Conservation (phyloP, 441 rosid species). For the Populus trichocarpa region DNA sequence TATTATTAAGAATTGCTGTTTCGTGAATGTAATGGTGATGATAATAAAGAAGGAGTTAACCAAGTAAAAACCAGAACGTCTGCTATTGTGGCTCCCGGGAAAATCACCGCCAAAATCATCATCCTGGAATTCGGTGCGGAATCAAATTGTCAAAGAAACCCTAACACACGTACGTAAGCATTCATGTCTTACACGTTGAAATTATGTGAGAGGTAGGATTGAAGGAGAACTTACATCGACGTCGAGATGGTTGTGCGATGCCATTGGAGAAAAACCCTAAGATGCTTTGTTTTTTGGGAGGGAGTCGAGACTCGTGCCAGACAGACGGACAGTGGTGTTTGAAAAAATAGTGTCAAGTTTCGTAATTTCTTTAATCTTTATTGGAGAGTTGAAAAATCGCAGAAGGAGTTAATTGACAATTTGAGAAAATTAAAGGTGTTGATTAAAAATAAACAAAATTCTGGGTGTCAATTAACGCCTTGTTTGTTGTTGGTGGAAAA, state of each 20-base stretch:
- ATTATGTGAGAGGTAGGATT: neutral
- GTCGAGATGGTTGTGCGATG: conserved; percentile 51
- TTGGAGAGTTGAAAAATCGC: neutral
- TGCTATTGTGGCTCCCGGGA: conserved; percentile 40
- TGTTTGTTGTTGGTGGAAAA: no score
- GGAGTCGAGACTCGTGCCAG: neutral
- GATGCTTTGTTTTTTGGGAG: neutral
- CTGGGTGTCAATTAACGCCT: neutral
- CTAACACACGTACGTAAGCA: neutral
- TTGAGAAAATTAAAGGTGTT: neutral
- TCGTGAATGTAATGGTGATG: neutral
- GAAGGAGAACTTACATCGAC: conserved; percentile 40
- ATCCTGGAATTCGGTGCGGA: conserved; percentile 35
- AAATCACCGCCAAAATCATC: conserved; percentile 92
- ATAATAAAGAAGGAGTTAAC: neutral
- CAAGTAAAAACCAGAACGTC: conserved; percentile 53
- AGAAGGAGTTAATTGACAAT: neutral
- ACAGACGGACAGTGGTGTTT: neutral
- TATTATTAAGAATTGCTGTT: neutral
- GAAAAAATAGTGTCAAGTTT: neutral
- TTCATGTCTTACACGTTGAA: neutral
- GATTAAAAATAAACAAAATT: neutral
- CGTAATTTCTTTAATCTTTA: neutral
- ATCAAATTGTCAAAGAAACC: conserved; percentile 1
- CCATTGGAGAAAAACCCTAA: conserved; percentile 54